Evolutionary conservation across 257 asterid genomes (phyloP), one percentile per base, ranked within the genome.

Genomic region (Voacanga thouarsii): DNA sequence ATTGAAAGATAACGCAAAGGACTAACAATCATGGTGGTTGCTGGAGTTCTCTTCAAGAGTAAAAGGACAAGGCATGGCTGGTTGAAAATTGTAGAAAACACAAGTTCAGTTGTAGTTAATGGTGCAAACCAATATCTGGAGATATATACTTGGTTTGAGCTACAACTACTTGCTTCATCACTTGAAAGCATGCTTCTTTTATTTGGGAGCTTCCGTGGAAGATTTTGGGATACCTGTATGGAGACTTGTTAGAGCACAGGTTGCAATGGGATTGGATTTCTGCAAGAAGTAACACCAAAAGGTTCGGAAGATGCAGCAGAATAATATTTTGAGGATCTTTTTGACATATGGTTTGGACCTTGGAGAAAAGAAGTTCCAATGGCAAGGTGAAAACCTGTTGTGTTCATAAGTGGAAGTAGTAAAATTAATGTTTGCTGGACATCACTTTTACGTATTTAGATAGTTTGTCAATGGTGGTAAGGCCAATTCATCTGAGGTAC

Each of bases 401-500:
- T 5, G 6, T 44, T 44, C 9, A 8, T 44, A 44, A 6, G 9
- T 4, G 47, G n/a, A n/a, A 44, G 47, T 1, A 44, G 47, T 5
- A 44, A 44, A 44, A 8, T 44, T 44, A n/a, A n/a, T n/a, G n/a
- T n/a, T n/a, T n/a, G n/a, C n/a, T 85, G 75, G 82, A 79, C 23
- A 44, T 85, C 9, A 33, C 80, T 49, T 60, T 43, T 55, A 7
- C 60, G 72, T 71, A 67, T 61, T 28, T 78, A 37, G 68, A 71
- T 51, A 64, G 76, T 41, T 85, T 85, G 47, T 86, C 88, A 1
- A 28, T 28, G 65, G 79, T 82, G 39, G 41, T 78, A 6, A 74
- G 41, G 37, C 77, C 80, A 28, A 16, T 83, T 66, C 86, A 83
- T 68, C 51, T 85, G 72, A 66, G 83, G 84, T 83, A 75, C 73